phyloP scores from a whole-genome alignment of 2,329 filamentous ascomycete species.

The Aureobasidium subglaciale region DNA sequence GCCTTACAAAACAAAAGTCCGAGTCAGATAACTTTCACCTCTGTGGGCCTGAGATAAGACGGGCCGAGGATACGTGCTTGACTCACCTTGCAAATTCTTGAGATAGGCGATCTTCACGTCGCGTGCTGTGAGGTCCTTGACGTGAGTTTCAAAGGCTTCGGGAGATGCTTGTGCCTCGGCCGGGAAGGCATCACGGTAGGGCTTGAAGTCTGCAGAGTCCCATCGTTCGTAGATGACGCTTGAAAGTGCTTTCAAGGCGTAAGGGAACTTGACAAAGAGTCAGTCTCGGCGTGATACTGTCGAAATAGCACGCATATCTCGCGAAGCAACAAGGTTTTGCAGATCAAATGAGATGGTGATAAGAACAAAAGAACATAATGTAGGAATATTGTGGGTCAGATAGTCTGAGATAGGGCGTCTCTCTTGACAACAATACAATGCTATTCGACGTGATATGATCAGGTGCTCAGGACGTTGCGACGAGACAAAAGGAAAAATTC shows the following conservation, averaged over 20 bases:
- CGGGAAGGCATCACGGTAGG: slow-evolving; percentile 66
- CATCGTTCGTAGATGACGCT: slow-evolving; percentile 58
- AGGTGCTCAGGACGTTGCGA: neutral
- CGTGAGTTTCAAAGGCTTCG: slow-evolving; percentile 56
- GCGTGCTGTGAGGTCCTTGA: slow-evolving; percentile 60
- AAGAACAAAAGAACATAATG: neutral
- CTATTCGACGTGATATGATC: slow-evolving; percentile 4
- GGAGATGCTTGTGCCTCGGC: slow-evolving; percentile 53
- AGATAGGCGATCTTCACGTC: slow-evolving; percentile 72
- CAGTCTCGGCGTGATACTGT: slow-evolving; percentile 2
- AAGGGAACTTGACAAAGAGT: slow-evolving; percentile 57
- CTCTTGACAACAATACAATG: neutral
- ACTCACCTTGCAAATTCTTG: slow-evolving; percentile 62
- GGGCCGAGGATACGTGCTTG: slow-evolving; percentile 30
- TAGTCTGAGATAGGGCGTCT: neutral
- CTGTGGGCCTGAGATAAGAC: slow-evolving; percentile 4
- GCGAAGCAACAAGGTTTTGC: slow-evolving; percentile 1
- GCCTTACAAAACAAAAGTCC: slow-evolving; percentile 30
- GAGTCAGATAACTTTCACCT: slow-evolving; percentile 4
- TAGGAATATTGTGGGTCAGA: neutral
- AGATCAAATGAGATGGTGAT: neutral
- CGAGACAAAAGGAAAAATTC: slow-evolving; percentile 15
- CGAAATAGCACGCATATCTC: neutral
- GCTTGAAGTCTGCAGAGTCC: slow-evolving; percentile 56
- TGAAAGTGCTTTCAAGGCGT: slow-evolving; percentile 62